Conservation (phyloP, 768 basidiomycete species). For the Xerocomellus dryophilus region DNA sequence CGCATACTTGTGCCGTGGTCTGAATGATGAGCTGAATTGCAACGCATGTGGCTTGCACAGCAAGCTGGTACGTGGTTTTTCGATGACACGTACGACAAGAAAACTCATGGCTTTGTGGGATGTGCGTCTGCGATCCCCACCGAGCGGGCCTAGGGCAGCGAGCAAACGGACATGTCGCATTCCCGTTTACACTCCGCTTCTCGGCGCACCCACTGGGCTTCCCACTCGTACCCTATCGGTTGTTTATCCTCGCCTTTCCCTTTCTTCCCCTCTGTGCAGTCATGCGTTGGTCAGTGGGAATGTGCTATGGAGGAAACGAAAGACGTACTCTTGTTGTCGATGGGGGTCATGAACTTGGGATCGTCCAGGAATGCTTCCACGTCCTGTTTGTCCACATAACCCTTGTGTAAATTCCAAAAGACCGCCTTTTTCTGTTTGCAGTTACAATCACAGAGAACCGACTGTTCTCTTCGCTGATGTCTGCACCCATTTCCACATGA, state of each 20-base stretch:
- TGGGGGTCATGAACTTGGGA: slow-evolving; percentile 18
- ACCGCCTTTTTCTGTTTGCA: slow-evolving; percentile 52
- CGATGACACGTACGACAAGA: too few species aligned
- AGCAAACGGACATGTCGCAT: slow-evolving; percentile 56
- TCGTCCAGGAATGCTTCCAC: slow-evolving; percentile 29
- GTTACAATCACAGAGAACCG: slow-evolving; percentile 44
- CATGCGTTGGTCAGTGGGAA: background rate
- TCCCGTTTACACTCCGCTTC: slow-evolving; percentile 71
- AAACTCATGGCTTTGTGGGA: background rate
- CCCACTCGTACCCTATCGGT: slow-evolving; percentile 42
- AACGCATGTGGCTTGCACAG: slow-evolving; percentile 88
- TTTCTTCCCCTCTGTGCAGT: slow-evolving; percentile 32
- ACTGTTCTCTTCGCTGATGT: slow-evolving; percentile 57
- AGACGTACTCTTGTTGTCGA: slow-evolving; percentile 48
- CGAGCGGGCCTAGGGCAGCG: slow-evolving; percentile 61
- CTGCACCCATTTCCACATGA: slow-evolving; percentile 43
- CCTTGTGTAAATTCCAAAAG: slow-evolving; percentile 60
- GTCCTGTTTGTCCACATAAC: slow-evolving; percentile 46
- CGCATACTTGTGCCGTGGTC: slow-evolving; percentile 80
- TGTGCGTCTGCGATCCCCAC: too few species aligned
- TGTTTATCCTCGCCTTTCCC: slow-evolving; percentile 15
- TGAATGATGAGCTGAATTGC: slow-evolving; percentile 88
- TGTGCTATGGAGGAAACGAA: background rate
- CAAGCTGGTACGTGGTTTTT: slow-evolving; percentile 57
- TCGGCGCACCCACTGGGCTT: slow-evolving; percentile 72